Percentiles rank a stretch among this genome's conserved stretches.
Evolutionary conservation across 495 filamentous ascomycete species (phyloP).

Genomic region (Echria macrotheca): DNA sequence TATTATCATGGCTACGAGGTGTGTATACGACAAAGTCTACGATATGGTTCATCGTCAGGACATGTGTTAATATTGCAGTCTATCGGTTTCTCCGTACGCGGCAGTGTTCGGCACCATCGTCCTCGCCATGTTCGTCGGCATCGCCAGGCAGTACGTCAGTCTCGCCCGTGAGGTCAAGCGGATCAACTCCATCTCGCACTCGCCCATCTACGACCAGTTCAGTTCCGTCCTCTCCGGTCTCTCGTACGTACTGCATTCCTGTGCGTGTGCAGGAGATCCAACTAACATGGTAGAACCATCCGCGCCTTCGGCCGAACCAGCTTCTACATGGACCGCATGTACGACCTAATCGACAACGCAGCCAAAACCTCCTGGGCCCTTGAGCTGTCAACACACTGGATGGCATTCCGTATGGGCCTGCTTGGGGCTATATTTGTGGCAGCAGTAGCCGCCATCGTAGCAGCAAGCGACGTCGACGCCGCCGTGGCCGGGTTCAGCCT

Average conservation of each 20-base stretch:
- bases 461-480: conserved; percentile 50
- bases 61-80: neutral
- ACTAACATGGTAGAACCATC: too few species aligned
- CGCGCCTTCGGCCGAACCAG: neutral
- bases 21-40: too few species aligned
- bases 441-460: conserved; percentile 53
- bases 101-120: neutral
- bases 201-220: neutral
- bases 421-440: conserved; percentile 56
- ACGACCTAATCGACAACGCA: neutral
- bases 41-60: neutral
- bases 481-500: conserved; percentile 51
- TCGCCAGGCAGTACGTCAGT: neutral
- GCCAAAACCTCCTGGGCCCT: neutral
- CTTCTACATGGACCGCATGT: neutral
- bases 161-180: neutral
- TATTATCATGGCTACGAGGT: too few species aligned
- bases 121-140: neutral
- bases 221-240: neutral
- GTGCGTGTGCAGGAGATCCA: too few species aligned
- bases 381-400: neutral
- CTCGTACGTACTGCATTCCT: too few species aligned
- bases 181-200: neutral
- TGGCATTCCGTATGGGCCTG: conserved; percentile 44
- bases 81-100: neutral